Evolutionary conservation across 345 rosid genomes (phyloP).

Genomic region (Eucalyptus polyanthemos): DNA sequence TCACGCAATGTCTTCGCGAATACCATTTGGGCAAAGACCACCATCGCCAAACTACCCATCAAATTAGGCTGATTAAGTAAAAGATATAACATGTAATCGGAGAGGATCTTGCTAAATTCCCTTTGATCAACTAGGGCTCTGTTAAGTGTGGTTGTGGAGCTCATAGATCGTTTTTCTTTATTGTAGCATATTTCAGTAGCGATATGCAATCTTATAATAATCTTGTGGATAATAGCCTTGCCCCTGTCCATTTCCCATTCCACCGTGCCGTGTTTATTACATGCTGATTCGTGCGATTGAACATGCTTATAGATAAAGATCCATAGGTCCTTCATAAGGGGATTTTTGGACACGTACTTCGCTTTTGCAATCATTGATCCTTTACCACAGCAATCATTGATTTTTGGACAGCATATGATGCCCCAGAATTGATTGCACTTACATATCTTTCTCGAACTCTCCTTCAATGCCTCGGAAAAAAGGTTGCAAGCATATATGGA

Average conservation of each 20-base stretch:
- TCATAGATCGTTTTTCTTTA: neutral
- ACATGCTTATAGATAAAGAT: fast-evolving
- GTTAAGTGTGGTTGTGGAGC: too few species aligned
- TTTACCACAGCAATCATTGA: neutral
- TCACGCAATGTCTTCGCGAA: fast-evolving
- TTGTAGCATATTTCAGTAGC: neutral
- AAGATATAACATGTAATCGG: neutral
- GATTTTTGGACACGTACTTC: neutral
- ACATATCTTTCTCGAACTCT: neutral
- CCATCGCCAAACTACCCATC: fast-evolving
- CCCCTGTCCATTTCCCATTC: too few species aligned
- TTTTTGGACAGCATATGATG: neutral
- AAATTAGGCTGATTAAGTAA: neutral
- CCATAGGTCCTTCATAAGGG: neutral
- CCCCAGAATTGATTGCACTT: neutral
- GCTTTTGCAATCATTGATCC: neutral
- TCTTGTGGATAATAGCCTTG: neutral
- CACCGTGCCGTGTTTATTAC: fast-evolving
- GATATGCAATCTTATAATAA: fast-evolving
- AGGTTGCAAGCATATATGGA: neutral
- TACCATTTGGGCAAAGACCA: neutral
- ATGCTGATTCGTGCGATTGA: fast-evolving
- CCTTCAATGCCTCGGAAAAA: neutral
- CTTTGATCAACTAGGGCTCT: neutral
- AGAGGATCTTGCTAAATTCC: neutral